A percentile compares a stretch with the other conserved stretches of the same genome.
These are phyloP conservation scores for Samsoniella hepiali DNA, from an alignment of 2,329 filamentous ascomycete species.

Conservation along the genomic window DNA sequence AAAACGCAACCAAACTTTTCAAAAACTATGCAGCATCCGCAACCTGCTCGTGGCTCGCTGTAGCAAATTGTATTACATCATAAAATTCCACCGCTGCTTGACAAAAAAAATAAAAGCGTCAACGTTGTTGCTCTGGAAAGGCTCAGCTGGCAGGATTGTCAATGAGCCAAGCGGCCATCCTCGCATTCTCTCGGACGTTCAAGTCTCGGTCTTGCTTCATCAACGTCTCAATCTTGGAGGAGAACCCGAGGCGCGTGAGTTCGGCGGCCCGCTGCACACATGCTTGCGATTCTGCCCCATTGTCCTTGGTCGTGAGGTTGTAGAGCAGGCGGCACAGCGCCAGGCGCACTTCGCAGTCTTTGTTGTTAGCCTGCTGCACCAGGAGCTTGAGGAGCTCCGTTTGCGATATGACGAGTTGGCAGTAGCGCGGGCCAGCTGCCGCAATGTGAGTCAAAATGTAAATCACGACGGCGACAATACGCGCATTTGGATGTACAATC, in stretches of 20 bases:
- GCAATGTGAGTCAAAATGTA: constrained; percentile 87
- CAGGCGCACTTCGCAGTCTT: constrained; percentile 69
- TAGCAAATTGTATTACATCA: background rate
- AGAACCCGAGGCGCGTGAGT: constrained; percentile 69
- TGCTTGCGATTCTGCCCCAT: constrained; percentile 61
- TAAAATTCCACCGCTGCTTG: background rate
- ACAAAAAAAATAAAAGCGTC: background rate
- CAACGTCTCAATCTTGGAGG: constrained; percentile 61
- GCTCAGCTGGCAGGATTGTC: constrained; percentile 37
- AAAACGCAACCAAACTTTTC: background rate
- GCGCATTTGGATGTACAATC: constrained; percentile 56
- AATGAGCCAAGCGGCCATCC: constrained; percentile 73
- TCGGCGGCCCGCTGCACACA: constrained; percentile 65
- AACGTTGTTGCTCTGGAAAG: background rate
- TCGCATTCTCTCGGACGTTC: constrained; percentile 80
- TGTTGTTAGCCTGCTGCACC: constrained; percentile 69
- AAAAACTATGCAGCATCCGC: background rate
- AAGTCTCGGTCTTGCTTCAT: constrained; percentile 67
- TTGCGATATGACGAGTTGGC: constrained; percentile 74
- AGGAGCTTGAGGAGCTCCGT: constrained; percentile 71
- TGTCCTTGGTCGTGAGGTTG: constrained; percentile 82
- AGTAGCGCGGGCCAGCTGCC: constrained; percentile 73
- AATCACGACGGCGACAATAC: constrained; percentile 74
- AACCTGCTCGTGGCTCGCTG: background rate
- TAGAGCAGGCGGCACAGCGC: constrained; percentile 80